phyloP scores from a whole-genome alignment of 1,139 yeast genomes.

The Blastobotrys indianensis region DNA sequence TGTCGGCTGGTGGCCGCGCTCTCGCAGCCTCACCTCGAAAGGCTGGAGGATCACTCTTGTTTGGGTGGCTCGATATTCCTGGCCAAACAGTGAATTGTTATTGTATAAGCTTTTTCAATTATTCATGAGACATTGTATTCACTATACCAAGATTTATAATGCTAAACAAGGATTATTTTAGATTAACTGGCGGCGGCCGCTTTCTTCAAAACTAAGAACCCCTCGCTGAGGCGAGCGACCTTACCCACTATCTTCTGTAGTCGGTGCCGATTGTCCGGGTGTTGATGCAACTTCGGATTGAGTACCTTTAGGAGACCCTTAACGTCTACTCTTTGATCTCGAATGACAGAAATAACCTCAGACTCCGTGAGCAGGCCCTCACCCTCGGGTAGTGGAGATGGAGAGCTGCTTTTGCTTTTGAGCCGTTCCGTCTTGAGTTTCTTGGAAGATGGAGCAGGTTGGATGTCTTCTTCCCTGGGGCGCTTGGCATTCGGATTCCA shows the following conservation, averaged over 20 bases:
- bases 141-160: too few relatives aligned
- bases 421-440: conserved; percentile 37
- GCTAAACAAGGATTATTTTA: too few relatives aligned
- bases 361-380: conserved; percentile 52
- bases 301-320: conserved; percentile 58
- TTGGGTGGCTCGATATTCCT: too few relatives aligned
- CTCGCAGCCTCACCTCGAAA: too few relatives aligned
- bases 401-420: conserved; percentile 12
- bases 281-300: conserved; percentile 58
- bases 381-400: conserved; percentile 12
- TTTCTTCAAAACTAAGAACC: conserved; percentile 56
- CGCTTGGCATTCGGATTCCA: conserved; percentile 68
- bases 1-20: too few relatives aligned
- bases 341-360: conserved; percentile 65
- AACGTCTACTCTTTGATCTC: conserved; percentile 56
- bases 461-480: conserved; percentile 35
- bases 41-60: too few relatives aligned
- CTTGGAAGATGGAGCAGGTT: conserved; percentile 31
- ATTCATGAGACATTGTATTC: too few relatives aligned
- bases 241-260: conserved; percentile 65
- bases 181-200: not conserved
- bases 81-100: too few relatives aligned
- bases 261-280: conserved; percentile 62
- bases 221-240: conserved; percentile 61
- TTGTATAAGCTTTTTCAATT: too few relatives aligned